Evolutionary conservation across 148 eudicot species (phyloP), one percentile per base, ranked within the genome.

Genomic region (Nepenthes gracilis): DNA sequence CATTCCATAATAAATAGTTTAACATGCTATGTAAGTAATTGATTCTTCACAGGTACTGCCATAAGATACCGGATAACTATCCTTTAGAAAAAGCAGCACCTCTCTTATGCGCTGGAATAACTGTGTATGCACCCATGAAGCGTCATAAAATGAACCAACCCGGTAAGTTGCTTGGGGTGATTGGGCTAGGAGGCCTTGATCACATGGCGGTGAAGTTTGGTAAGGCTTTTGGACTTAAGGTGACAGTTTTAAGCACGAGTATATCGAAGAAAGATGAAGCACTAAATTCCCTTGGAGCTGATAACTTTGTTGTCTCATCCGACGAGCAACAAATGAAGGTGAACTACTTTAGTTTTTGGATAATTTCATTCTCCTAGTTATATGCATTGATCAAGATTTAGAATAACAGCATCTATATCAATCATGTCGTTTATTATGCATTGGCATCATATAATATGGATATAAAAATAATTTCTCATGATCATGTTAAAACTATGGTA

Each of bases 181-280:
- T 89, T 50, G 94, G 97, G 23, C 86, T 89, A 0, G 94, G 94
- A 64, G 90, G 94, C 23, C 7, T 86, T 36, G 94, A 94, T 38
- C 97, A 84, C 81, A 72, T 86, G 84, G 97, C 88, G 2, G 94
- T 89, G 8, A 71, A 80, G 65, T 83, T 89, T 66, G 97, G 97
- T 12, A 89, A 89, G 74, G 93, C 97, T 50, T 89, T 86, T 56
- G 94, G 97, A 36, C 60, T 89, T 60, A 76, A 76, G 40, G 96
- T 88, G 13, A 83, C 94, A 0, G 96, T 86, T 60, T 77, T 89
- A 50, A 86, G 88, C 88, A 89, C 94, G 15, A 86, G 90, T 63
- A 57, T 62, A 13, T 78, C 89, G 9, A 86, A 86, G 78, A 79
- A 68, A 75, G 81, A 81, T 13, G 96, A 88, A 61, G 85, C 96